Evolutionary conservation across 495 filamentous ascomycete species (phyloP), one percentile per base, ranked within the genome.

Genomic region (Rostrohypoxylon terebratum): DNA sequence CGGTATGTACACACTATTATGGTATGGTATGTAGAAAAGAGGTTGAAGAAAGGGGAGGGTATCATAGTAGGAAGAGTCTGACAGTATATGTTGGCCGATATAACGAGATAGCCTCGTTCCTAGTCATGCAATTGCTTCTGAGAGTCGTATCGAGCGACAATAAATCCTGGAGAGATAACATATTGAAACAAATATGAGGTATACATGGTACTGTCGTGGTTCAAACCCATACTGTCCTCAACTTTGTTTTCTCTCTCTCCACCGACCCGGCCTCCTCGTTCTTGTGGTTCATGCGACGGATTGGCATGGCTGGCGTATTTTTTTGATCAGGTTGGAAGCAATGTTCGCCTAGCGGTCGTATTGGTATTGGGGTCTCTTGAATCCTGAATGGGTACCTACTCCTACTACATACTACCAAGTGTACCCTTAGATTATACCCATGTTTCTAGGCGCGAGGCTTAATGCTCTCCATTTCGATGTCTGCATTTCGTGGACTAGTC

Each of bases 281-380:
- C 60, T 36, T 59, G n/a, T 68, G 69, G 63, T 67, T 63, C 69
- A 58, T 64, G 54, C 42, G 38, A 57, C 66, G 8, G 23, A 45
- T 48, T 47, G 59, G 21, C 59, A 58, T 58, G 59, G 59, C 59
- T 58, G 59, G 66, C 40, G 36, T 31, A 71, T 48, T n/a, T 40
- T n/a, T 40, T 28, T 57, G 68, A 66, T 34, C 33, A 66, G 63
- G 57, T 50, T 63, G 48, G 18, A 50, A 67, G 59, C 33, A 53
- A 36, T 59, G 50, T 63, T 57, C 53, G 33, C 53, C 4, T 38
- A 38, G 18, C 4, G 21, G 53, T 16, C 18, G 23, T 55, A 55
- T 31, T 53, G 21, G 21, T 50, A 50, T 50, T 31, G 51, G 51
- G n/a, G 31, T 55, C 31, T 33, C 31, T 33, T 18, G 25, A 16